Conservation (phyloP, 192 early-diverging fungal genomes). For the Backusella psychrophila region DNA sequence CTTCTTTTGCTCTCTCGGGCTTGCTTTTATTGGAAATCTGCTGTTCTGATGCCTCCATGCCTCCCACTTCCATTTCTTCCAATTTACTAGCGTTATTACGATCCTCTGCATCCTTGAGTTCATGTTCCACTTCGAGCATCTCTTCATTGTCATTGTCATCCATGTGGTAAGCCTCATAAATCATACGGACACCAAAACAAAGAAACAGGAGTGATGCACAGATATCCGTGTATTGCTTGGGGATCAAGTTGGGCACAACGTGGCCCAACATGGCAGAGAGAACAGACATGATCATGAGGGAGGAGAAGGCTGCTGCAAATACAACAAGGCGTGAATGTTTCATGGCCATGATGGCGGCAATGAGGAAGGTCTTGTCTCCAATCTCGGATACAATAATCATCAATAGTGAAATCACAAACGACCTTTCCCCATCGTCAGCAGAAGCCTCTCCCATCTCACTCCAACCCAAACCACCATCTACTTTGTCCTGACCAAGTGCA, state of each 20-base stretch:
- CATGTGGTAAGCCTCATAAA: slow-evolving; percentile 84
- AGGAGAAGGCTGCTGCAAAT: slow-evolving; percentile 85
- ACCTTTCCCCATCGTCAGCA: slow-evolving; percentile 15
- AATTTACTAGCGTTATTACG: slow-evolving; percentile 52
- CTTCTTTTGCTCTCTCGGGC: slow-evolving; percentile 38
- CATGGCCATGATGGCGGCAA: slow-evolving; percentile 99
- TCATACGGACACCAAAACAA: slow-evolving; percentile 90
- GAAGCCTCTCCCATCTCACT: background rate
- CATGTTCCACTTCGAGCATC: slow-evolving; percentile 86
- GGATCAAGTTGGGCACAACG: slow-evolving; percentile 83
- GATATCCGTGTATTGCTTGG: slow-evolving; percentile 83
- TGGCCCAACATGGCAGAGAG: slow-evolving; percentile 93
- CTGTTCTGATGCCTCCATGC: slow-evolving; percentile 25
- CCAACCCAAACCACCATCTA: background rate
- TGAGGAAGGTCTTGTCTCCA: slow-evolving; percentile 99
- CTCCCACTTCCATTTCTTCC: slow-evolving; percentile 58
- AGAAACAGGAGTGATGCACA: slow-evolving; percentile 85
- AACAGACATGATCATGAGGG: slow-evolving; percentile 92
- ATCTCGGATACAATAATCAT: slow-evolving; percentile 98
- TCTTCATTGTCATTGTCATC: slow-evolving; percentile 88
- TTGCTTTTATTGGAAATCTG: slow-evolving; percentile 29
- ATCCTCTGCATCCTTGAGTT: slow-evolving; percentile 79
- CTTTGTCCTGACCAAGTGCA: background rate
- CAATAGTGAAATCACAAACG: slow-evolving; percentile 63
- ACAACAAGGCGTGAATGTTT: slow-evolving; percentile 88